These are phyloP conservation scores for Clavaria fumosa DNA, from an alignment of 768 basidiomycete genomes.

Conservation along the genomic window DNA sequence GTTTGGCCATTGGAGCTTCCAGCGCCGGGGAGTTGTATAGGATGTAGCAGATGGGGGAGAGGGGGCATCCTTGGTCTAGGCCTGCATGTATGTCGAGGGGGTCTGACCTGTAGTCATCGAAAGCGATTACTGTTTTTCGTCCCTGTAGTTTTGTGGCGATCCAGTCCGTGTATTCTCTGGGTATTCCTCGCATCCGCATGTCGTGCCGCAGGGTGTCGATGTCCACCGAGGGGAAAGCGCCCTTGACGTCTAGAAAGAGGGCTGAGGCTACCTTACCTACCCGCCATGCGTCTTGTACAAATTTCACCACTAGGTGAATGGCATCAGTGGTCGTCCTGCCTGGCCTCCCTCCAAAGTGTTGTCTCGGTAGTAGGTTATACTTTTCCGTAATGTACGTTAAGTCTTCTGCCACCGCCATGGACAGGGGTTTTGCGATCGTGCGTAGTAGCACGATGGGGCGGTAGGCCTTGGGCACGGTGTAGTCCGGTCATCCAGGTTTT, in stretches of 20 bases:
- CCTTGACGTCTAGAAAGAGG: slow-evolving; percentile 29
- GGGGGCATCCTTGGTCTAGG: slow-evolving; percentile 9
- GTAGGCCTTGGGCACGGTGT: slow-evolving; percentile 15
- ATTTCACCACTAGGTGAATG: slow-evolving; percentile 16
- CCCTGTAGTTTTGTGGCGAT: slow-evolving; percentile 7
- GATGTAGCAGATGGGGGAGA: slow-evolving; percentile 14
- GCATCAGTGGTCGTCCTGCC: slow-evolving; percentile 25
- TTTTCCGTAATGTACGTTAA: slow-evolving; percentile 15
- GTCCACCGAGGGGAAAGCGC: slow-evolving; percentile 27
- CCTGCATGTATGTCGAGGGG: slow-evolving; percentile 3
- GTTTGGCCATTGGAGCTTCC: slow-evolving; percentile 13
- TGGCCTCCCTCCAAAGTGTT: slow-evolving; percentile 25
- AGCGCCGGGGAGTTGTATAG: slow-evolving; percentile 15
- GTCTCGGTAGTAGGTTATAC: slow-evolving; percentile 18
- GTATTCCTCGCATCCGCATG: slow-evolving; percentile 16
- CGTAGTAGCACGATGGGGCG: slow-evolving; percentile 23
- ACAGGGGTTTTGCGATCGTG: slow-evolving; percentile 17
- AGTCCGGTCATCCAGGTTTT: too few species aligned
- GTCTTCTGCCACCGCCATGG: slow-evolving; percentile 12
- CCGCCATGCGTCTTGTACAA: slow-evolving; percentile 25
- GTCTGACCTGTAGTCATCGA: slow-evolving; percentile 11
- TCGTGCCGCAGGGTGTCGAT: slow-evolving; percentile 19
- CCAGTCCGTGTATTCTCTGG: slow-evolving; percentile 13
- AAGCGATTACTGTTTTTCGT: slow-evolving; percentile 9
- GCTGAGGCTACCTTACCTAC: slow-evolving; percentile 19